Percentiles rank a stretch among this genome's conserved stretches.
Conservation (phyloP, 2,329 filamentous ascomycete genomes). For the Tolypocladium tropicale region DNA sequence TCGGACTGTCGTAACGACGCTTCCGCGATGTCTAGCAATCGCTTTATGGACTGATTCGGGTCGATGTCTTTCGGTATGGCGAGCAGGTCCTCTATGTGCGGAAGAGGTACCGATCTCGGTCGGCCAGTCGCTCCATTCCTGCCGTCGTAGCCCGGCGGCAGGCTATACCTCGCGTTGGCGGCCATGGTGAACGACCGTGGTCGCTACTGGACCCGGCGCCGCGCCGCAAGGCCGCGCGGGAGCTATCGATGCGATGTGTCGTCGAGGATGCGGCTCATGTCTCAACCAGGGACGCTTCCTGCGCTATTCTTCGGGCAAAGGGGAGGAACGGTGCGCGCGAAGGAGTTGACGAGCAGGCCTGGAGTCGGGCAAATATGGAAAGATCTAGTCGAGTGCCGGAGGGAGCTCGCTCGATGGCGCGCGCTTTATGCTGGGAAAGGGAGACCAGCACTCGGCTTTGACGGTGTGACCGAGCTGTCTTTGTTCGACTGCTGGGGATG, state of each 20-base stretch:
- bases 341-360: not conserved
- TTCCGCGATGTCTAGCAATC: conserved; percentile 43
- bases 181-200: conserved; percentile 19
- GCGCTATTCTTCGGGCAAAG: not conserved
- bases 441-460: not conserved
- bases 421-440: not conserved
- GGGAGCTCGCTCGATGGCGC: not conserved
- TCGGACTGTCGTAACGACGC: conserved; percentile 48
- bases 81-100: conserved; percentile 44
- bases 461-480: not conserved
- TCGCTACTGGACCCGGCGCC: conserved; percentile 5
- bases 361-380: not conserved
- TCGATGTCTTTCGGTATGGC: conserved; percentile 36
- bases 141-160: conserved; percentile 16
- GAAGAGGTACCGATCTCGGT: conserved; percentile 25
- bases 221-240: not conserved
- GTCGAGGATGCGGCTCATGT: not conserved
- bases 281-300: not conserved
- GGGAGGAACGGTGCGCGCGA: not conserved
- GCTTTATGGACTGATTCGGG: conserved; percentile 38
- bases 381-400: too few relatives aligned
- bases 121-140: conserved; percentile 15
- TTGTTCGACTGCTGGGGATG: not conserved
- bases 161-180: conserved; percentile 17
- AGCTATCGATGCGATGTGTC: not conserved